Conservation (phyloP, 1,139 yeast species). For the Candida sanyaensis region DNA sequence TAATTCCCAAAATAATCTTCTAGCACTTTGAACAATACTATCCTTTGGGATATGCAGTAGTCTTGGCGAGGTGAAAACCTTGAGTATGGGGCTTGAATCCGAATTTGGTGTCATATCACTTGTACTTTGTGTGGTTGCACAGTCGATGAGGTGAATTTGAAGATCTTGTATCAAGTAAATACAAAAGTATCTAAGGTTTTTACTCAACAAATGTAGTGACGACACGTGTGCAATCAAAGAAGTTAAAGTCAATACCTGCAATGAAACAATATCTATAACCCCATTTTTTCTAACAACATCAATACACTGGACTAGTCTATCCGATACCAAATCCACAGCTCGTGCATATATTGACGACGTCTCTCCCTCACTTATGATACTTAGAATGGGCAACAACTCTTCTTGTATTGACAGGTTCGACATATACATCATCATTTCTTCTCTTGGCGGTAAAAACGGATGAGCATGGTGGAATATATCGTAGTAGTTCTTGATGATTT, state of each 20-base stretch:
- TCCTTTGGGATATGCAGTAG: slow-evolving; percentile 16
- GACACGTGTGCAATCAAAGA: slow-evolving; percentile 49
- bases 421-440: slow-evolving; percentile 31
- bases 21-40: slow-evolving; percentile 31
- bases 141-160: slow-evolving; percentile 36
- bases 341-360: slow-evolving; percentile 32
- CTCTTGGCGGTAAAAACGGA: slow-evolving; percentile 44
- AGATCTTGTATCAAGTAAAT: slow-evolving; percentile 35
- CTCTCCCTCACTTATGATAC: slow-evolving; percentile 49
- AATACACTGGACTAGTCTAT: slow-evolving; percentile 33
- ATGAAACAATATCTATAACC: slow-evolving; percentile 36
- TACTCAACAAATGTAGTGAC: slow-evolving; percentile 45
- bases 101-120: slow-evolving; percentile 9
- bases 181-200: slow-evolving; percentile 37
- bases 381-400: slow-evolving; percentile 46
- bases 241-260: slow-evolving; percentile 40
- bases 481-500: slow-evolving; percentile 38
- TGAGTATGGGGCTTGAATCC: slow-evolving; percentile 3
- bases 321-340: slow-evolving; percentile 30
- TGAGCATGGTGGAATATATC: slow-evolving; percentile 40
- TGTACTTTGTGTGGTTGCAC: neutral
- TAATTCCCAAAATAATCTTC: slow-evolving; percentile 51
- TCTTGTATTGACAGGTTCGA: slow-evolving; percentile 28
- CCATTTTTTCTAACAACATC: slow-evolving; percentile 26
- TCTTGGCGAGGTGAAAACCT: slow-evolving; percentile 17